Base-by-base conservation (phyloP, 768 basidiomycete species). In the Thelephora ganbajun region DNA sequence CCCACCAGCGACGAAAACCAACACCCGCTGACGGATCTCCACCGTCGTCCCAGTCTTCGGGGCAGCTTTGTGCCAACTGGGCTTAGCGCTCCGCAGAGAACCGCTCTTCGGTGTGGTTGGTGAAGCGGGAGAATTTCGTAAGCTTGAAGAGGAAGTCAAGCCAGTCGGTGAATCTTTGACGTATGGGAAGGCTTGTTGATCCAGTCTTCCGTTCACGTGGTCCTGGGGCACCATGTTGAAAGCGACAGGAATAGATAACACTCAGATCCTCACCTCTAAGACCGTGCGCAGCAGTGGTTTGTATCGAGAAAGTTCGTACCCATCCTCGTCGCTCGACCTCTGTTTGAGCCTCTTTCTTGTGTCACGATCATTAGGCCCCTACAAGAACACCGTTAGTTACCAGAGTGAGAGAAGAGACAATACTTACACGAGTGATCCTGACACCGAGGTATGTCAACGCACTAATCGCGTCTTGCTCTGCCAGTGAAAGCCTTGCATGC, bases 301-400 rank as follows among this genome's bases (percentile, higher is more conserved):
- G 66, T 79, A 99, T 50, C 96, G 76, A 14, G 94, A 98, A 30
- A 99, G 75, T 54, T 97, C 94, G 59, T 98, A 99, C 56, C 96
- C 93, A 51, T 94, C 92, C n/a, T 89, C 90, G n/a, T 59, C 56
- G 47, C 59, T 69, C 22, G 69, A 61, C 60, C 84, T 89, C 58
- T 83, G 82, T 68, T 87, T 93, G 48, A 90, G 68, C 52, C 77
- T 82, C 63, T 82, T 86, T 69, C 79, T 85, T 26, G 68, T 77
- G 57, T 92, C 87, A 46, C 79, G 77, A 56, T 94, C 90, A 6
- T 70, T 69, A 1, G 84, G 73, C 5, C 73, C 72, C 90, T 94
- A 16, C 7, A 12, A 12, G 14, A 44, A 22, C 11, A 50, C 11
- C 36, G 16, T 42, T 34, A 43, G 13, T 37, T 20, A 35, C n/a